Percentiles rank a stretch among this genome's conserved stretches.
phyloP scores from a whole-genome alignment of 2,329 filamentous ascomycete genomes.

The Aphanoascus verrucosus region DNA sequence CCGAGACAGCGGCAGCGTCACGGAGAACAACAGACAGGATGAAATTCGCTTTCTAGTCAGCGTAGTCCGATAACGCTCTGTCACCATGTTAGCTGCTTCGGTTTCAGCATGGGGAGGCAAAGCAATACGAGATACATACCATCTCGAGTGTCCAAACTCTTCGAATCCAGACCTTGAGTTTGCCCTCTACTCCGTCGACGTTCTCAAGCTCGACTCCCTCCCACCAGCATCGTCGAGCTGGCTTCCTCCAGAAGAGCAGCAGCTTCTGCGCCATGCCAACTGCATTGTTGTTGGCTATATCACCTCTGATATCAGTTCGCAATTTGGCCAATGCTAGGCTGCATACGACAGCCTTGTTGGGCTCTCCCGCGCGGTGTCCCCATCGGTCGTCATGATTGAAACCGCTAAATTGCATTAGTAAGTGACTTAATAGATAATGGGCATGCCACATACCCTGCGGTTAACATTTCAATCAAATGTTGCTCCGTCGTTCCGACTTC shows the following conservation, averaged over 20 bases:
- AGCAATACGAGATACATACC: constrained; percentile 39
- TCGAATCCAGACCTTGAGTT: constrained; percentile 95
- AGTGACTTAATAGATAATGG: constrained; percentile 14
- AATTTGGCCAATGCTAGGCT: constrained; percentile 86
- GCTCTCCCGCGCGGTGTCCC: constrained; percentile 95
- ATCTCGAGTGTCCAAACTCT: constrained; percentile 98
- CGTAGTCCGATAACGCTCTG: constrained; percentile 17
- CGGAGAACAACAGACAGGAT: background rate
- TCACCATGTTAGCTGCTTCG: background rate
- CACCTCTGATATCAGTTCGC: constrained; percentile 76
- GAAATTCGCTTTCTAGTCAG: constrained; percentile 3
- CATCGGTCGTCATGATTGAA: constrained; percentile 93
- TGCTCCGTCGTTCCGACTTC: constrained; percentile 95
- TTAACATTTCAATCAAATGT: constrained; percentile 98
- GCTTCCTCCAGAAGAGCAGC: constrained; percentile 94
- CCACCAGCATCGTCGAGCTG: constrained; percentile 96
- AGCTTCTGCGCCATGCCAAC: constrained; percentile 98
- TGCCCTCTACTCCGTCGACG: constrained; percentile 82
- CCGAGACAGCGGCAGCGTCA: background rate
- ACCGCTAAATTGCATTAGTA: constrained; percentile 49
- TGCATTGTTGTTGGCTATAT: constrained; percentile 61
- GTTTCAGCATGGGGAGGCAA: background rate
- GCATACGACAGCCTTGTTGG: constrained; percentile 97
- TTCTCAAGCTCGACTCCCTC: constrained; percentile 86
- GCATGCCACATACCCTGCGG: constrained; percentile 64